A percentile compares a stretch with the other conserved stretches of the same genome.
Conservation (phyloP, 108 stramenopile genomes). For the Nitzschia sp. region DNA sequence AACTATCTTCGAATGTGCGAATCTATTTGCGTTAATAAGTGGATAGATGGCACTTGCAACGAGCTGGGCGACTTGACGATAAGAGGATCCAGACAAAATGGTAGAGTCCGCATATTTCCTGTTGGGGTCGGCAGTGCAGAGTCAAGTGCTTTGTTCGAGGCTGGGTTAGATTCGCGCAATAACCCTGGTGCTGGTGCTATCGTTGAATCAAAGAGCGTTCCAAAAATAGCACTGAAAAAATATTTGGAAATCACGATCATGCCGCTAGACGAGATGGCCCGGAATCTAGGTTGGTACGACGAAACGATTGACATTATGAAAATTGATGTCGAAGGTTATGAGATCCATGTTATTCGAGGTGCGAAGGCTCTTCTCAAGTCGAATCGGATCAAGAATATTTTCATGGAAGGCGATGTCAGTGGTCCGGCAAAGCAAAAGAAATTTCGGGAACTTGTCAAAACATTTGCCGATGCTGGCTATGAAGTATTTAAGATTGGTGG, state of each 20-base stretch:
- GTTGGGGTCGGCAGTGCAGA: neutral
- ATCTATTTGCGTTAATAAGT: slow-evolving; percentile 34
- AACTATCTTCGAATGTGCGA: slow-evolving; percentile 37
- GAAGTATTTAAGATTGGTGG: slow-evolving; percentile 4
- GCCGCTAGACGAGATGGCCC: slow-evolving; percentile 12
- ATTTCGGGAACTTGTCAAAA: neutral
- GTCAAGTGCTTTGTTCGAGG: neutral
- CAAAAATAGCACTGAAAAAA: slow-evolving; percentile 1
- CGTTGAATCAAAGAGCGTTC: neutral
- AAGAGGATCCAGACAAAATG: neutral
- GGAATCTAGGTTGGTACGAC: slow-evolving; percentile 14
- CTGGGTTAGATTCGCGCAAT: neutral
- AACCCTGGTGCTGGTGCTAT: slow-evolving; percentile 5
- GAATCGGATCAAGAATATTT: slow-evolving; percentile 28
- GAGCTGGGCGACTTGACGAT: neutral
- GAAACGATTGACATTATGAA: slow-evolving; percentile 32
- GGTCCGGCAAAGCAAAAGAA: neutral
- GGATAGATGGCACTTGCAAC: slow-evolving; percentile 13
- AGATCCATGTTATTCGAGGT: slow-evolving; percentile 26
- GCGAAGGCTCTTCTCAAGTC: slow-evolving; percentile 20
- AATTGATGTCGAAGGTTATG: slow-evolving; percentile 42
- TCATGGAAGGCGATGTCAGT: slow-evolving; percentile 36
- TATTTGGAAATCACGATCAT: slow-evolving; percentile 4
- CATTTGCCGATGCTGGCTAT: neutral
- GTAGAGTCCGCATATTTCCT: neutral